A percentile compares a stretch with the other conserved stretches of the same genome.
Evolutionary conservation across 108 stramenopile genomes (phyloP).

Genomic region (Asterionellopsis glacialis): DNA sequence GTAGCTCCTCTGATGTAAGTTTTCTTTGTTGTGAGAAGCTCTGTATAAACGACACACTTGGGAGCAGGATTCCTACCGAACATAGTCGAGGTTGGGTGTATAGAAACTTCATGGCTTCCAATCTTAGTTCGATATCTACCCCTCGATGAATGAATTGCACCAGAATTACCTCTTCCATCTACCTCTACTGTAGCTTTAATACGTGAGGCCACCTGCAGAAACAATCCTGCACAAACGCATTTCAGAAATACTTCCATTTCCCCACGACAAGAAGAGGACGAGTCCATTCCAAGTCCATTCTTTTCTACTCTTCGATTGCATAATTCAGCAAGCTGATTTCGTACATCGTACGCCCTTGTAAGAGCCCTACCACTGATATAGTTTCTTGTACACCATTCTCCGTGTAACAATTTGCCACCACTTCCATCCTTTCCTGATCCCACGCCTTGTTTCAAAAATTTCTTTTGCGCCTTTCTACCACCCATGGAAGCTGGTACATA

Average conservation of each 20-base stretch:
- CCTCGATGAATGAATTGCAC: slow-evolving; percentile 63
- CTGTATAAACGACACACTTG: slow-evolving; percentile 93
- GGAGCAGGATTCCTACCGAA: slow-evolving; percentile 92
- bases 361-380: slow-evolving; percentile 75
- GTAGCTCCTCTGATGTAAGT: slow-evolving; percentile 81
- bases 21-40: slow-evolving; percentile 77
- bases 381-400: slow-evolving; percentile 81
- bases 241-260: slow-evolving; percentile 69
- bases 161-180: slow-evolving; percentile 52
- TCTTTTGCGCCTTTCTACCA: slow-evolving; percentile 29
- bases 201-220: slow-evolving; percentile 81
- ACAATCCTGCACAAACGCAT: slow-evolving; percentile 88
- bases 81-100: slow-evolving; percentile 88
- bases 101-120: slow-evolving; percentile 79
- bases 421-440: slow-evolving; percentile 48
- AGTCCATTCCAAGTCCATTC: slow-evolving; percentile 68
- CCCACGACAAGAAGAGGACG: slow-evolving; percentile 44
- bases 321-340: slow-evolving; percentile 55
- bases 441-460: slow-evolving; percentile 16
- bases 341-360: slow-evolving; percentile 63
- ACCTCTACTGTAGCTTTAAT: slow-evolving; percentile 30
- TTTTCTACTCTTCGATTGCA: slow-evolving; percentile 36
- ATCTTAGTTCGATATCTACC: slow-evolving; percentile 91
- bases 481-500: slow-evolving; percentile 32
- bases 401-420: slow-evolving; percentile 48